phyloP scores from a whole-genome alignment of 768 basidiomycete species.

The Boletus subcaerulescens region DNA sequence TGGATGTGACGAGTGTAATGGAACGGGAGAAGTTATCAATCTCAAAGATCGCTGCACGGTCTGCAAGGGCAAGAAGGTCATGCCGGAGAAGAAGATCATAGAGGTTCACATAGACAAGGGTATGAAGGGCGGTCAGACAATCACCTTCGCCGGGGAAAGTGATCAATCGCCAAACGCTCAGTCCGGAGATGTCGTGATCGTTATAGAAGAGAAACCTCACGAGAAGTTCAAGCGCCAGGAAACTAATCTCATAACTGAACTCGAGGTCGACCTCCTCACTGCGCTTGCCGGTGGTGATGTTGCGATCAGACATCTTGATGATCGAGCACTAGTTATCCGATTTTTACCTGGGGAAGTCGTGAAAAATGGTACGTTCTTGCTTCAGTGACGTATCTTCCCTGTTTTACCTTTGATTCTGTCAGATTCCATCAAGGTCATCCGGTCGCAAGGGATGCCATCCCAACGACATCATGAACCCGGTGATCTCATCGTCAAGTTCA shows the following conservation, averaged over 20 bases:
- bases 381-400: neutral
- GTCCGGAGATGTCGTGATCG: slow-evolving; percentile 93
- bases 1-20: slow-evolving; percentile 88
- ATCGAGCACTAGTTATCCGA: slow-evolving; percentile 79
- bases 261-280: slow-evolving; percentile 91
- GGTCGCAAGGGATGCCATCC: slow-evolving; percentile 97
- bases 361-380: slow-evolving; percentile 75
- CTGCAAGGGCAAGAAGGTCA: slow-evolving; percentile 94
- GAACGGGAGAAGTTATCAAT: slow-evolving; percentile 94
- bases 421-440: slow-evolving; percentile 90
- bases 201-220: slow-evolving; percentile 90
- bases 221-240: slow-evolving; percentile 86
- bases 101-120: slow-evolving; percentile 99
- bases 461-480: slow-evolving; percentile 96
- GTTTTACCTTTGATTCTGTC: slow-evolving; percentile 3
- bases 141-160: slow-evolving; percentile 85
- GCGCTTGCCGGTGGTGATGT: slow-evolving; percentile 92
- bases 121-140: slow-evolving; percentile 92
- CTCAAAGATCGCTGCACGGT: slow-evolving; percentile 85
- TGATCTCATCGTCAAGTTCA: slow-evolving; percentile 84
- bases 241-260: slow-evolving; percentile 79
- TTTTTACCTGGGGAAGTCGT: slow-evolving; percentile 88
- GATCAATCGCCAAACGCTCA: slow-evolving; percentile 87
- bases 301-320: slow-evolving; percentile 89
- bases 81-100: slow-evolving; percentile 92